A percentile compares a stretch with the other conserved stretches of the same genome.
Conservation (phyloP, 805 yeast species). For the Candida anglica region DNA sequence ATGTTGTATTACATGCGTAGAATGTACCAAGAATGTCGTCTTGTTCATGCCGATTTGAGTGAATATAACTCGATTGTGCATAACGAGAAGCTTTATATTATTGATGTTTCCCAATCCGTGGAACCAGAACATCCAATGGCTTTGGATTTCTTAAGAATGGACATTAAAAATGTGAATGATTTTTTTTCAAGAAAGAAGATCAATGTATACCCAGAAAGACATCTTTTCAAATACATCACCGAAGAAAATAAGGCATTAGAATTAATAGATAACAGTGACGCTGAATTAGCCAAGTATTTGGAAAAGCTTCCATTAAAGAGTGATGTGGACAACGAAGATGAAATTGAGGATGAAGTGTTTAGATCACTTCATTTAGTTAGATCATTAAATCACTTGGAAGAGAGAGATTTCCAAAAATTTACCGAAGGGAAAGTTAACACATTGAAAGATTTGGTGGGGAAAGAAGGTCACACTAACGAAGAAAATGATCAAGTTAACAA, state of each 20-base stretch:
- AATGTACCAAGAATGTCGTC: conserved; percentile 80
- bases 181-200: conserved; percentile 73
- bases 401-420: conserved; percentile 80
- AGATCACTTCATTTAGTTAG: conserved; percentile 74
- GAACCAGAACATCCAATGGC: conserved; percentile 99
- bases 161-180: conserved; percentile 90
- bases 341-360: conserved; percentile 74
- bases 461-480: conserved; percentile 37
- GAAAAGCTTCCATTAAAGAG: conserved; percentile 55
- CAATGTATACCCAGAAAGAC: conserved; percentile 74
- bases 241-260: conserved; percentile 40
- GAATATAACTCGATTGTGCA: conserved; percentile 93
- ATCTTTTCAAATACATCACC: conserved; percentile 73
- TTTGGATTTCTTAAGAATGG: conserved; percentile 93
- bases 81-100: conserved; percentile 69
- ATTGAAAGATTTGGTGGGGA: conserved; percentile 51
- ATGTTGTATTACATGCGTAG: conserved; percentile 82
- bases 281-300: conserved; percentile 38
- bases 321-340: conserved; percentile 44
- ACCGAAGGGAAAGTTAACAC: conserved; percentile 78
- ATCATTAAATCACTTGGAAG: conserved; percentile 80
- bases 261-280: conserved; percentile 36
- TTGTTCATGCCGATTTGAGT: conserved; percentile 95
- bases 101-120: conserved; percentile 96
- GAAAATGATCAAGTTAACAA: conserved; percentile 65